Conservation (phyloP, 2,329 filamentous ascomycete species). For the Clarireedia monteithiana region DNA sequence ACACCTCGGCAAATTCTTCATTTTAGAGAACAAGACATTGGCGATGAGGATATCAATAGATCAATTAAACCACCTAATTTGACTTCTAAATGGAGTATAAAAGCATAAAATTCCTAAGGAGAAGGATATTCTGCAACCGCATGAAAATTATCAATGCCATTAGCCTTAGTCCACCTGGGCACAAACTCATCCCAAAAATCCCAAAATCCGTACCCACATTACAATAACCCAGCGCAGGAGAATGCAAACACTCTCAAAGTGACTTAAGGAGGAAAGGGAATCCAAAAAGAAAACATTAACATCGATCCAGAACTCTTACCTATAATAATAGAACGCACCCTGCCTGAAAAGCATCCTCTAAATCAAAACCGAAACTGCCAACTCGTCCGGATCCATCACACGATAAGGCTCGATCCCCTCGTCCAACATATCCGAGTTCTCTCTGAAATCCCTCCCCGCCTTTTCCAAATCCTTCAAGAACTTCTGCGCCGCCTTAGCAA, state of each 20-base stretch:
- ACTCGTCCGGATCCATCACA: not conserved
- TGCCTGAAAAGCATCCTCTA: not conserved
- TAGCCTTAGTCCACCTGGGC: no score
- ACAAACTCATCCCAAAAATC: not conserved
- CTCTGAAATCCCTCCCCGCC: not conserved
- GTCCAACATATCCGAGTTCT: constrained; percentile 3
- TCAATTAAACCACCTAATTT: no score
- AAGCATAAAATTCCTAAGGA: no score
- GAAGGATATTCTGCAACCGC: no score
- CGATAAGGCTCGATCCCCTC: not conserved
- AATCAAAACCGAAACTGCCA: constrained; percentile 2
- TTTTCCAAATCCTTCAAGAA: not conserved
- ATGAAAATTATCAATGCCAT: no score
- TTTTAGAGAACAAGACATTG: no score
- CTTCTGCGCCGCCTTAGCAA: not conserved
- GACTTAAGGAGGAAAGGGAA: not conserved
- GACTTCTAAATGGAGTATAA: no score
- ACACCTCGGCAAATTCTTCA: no score
- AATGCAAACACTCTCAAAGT: no score
- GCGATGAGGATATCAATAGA: no score
- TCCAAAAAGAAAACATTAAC: no score
- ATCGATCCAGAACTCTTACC: no score
- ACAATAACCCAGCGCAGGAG: not conserved
- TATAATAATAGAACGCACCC: not conserved
- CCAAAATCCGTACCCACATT: not conserved